Evolutionary conservation across 306 rosid genomes (phyloP), one percentile per base, ranked within the genome.

Genomic region (Dalbergia cochinchinensis): DNA sequence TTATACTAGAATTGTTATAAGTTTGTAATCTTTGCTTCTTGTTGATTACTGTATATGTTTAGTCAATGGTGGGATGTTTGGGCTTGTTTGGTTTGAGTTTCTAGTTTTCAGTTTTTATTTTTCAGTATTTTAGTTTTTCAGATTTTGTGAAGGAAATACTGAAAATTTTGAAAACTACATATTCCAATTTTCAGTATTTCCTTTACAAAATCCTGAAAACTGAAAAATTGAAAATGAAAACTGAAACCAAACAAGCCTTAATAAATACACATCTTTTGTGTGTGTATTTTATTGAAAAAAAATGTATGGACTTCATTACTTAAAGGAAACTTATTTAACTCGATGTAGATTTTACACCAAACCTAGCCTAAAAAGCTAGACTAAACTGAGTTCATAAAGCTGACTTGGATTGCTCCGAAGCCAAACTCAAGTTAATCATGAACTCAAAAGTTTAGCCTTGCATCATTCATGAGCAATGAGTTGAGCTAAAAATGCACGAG

Each of bases 1-100:
- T 8, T 33, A 71, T 74, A 59, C 5, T n/a, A 44, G n/a, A 41
- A 22, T 59, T 74, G 41, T 18, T 59, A 41, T 73, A 42, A 35
- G 3, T 48, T 13, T 10, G 57, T 42, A 15, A 59, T 44, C 50
- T 57, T 53, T 71, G 55, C 62, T 53, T 42, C 4, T 5, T 33
- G 10, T 50, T 51, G 8, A 48, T 69, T 50, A 14, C 8, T 22
- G 4, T 3, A 11, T 68, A 7, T 47, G 42, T 69, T 61, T 11
- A 26, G 64, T 71, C 48, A 15, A 11, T 51, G 51, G 19, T 39
- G 34, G 19, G 15, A 33, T 50, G 11, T 42, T 58, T 22, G n/a
- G n/a, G n/a, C n/a, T n/a, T n/a, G n/a, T n/a, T n/a, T n/a, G n/a
- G n/a, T n/a, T n/a, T n/a, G n/a, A n/a, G n/a, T n/a, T n/a, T n/a